phyloP scores from a whole-genome alignment of 2,329 filamentous ascomycete species.

The Stenocarpella maydis region DNA sequence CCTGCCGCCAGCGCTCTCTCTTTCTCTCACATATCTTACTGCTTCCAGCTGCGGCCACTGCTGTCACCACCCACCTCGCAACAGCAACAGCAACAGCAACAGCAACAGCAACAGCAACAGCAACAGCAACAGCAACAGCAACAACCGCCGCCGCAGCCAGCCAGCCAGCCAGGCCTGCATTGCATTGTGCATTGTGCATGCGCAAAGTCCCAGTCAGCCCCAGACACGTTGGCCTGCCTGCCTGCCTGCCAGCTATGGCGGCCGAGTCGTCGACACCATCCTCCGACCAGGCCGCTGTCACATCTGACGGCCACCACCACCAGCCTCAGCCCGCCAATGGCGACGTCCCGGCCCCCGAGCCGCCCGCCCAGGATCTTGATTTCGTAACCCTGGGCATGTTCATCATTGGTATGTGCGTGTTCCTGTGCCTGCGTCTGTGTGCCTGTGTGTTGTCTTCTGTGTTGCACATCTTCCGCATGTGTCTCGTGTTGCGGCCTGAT shows the following conservation, averaged over 20 bases:
- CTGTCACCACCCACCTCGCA: background rate
- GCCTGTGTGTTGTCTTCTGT: constrained; percentile 8
- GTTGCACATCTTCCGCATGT: background rate
- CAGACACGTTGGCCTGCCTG: background rate
- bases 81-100: background rate
- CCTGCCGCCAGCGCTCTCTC: constrained; percentile 19
- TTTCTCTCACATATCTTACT: too few relatives aligned
- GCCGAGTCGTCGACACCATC: constrained; percentile 3
- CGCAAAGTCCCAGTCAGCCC: background rate
- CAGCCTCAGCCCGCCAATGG: constrained; percentile 9
- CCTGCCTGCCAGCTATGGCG: constrained; percentile 3
- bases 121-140: background rate
- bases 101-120: background rate
- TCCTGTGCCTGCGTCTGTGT: background rate
- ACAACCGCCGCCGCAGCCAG: too few relatives aligned
- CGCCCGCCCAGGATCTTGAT: constrained; percentile 57
- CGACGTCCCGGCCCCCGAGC: constrained; percentile 34
- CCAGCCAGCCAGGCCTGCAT: background rate
- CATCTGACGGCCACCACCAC: constrained; percentile 39
- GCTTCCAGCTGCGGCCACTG: background rate
- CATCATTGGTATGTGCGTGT: constrained; percentile 65
- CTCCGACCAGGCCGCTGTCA: constrained; percentile 1
- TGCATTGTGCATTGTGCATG: constrained; percentile 2
- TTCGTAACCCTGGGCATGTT: constrained; percentile 79
- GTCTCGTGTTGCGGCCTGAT: constrained; percentile 20